Base-by-base conservation (phyloP, 495 filamentous ascomycete genomes). In the Neurospora africana region DNA sequence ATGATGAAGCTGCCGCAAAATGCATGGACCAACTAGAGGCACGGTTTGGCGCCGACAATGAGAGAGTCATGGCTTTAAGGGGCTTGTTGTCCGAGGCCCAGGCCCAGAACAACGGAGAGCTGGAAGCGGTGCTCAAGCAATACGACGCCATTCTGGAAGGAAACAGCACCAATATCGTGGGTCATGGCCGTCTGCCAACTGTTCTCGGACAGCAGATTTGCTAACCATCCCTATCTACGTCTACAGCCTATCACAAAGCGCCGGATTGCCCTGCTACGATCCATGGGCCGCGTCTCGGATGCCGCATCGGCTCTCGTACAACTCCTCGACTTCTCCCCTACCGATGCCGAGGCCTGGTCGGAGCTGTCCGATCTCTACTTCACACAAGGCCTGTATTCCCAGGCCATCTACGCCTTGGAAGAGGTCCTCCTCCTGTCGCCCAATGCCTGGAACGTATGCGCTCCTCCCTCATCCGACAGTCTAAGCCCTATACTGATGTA, bases 271-370 rank as follows among this genome's bases (percentile, higher is more conserved):
- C 86, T 99, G 39, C 81, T 98, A 41, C 86, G 88, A 71, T 91
- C 91, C 37, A 84, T 97, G 74, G 87, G 87, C 27, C 87, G 88
- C 71, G 81, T 86, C 4, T 77, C 86, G 11, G 93, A 97, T 72
- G 93, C 95, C 15, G 91, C 93, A 67, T 83, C 88, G 69, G 88
- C 89, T 44, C 82, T 98, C 53, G 87, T 89, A 72, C 84, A 90
- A 72, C 84, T 98, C 37, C 85, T 99, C 53, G 90, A 94, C 73
- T 87, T 90, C 72, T 91, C 91, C 11, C 95, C 95, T 6, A 97
- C 92, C 9, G 96, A 98, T 83, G 90, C 91, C 13, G 95, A 99
- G 80, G 90, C 93, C 21, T 99, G 95, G 95, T 89, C 93, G 69
- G 95, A 99, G 83, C 85, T 99, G 75, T 86, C 92, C 39, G 92